These are phyloP conservation scores for Leucocoprinus leucothites DNA, from an alignment of 768 basidiomycete genomes.

Conservation along the genomic window DNA sequence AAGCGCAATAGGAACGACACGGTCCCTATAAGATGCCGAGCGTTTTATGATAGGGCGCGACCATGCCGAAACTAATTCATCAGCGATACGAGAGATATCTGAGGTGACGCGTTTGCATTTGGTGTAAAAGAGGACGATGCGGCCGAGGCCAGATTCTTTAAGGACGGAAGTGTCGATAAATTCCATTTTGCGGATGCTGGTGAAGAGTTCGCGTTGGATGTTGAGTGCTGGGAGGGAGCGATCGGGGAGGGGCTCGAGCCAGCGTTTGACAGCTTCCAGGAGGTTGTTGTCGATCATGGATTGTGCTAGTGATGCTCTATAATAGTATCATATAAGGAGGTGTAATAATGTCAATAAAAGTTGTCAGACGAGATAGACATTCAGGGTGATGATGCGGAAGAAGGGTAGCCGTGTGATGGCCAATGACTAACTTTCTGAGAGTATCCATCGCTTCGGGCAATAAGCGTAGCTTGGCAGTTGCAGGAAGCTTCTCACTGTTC, in stretches of 20 bases:
- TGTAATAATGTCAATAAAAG: not conserved
- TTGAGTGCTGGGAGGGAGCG: conserved; percentile 91
- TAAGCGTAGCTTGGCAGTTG: conserved; percentile 77
- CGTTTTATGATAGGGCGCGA: conserved; percentile 91
- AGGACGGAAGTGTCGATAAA: conserved; percentile 88
- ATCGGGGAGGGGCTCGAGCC: conserved; percentile 94
- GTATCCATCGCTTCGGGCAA: conserved; percentile 91
- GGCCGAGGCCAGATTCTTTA: conserved; percentile 88
- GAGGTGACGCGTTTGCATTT: conserved; percentile 88
- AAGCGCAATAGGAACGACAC: conserved; percentile 59
- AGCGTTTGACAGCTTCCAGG: conserved; percentile 81
- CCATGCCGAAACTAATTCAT: conserved; percentile 82
- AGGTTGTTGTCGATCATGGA: conserved; percentile 96
- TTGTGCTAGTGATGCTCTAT: conserved; percentile 79
- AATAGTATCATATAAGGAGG: conserved; percentile 24
- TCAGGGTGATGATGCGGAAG: conserved; percentile 9
- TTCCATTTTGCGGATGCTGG: conserved; percentile 81
- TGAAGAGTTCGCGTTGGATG: conserved; percentile 91
- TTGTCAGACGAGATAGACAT: too few species aligned
- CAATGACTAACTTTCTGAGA: conserved; percentile 75
- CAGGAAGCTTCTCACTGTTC: conserved; percentile 78
- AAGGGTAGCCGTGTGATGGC: not conserved
- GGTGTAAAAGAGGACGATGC: conserved; percentile 92
- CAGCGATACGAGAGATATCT: conserved; percentile 76
- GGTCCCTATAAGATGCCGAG: conserved; percentile 76